Conservation (phyloP, 2,329 filamentous ascomycete species). For the Fusarium domesticum region DNA sequence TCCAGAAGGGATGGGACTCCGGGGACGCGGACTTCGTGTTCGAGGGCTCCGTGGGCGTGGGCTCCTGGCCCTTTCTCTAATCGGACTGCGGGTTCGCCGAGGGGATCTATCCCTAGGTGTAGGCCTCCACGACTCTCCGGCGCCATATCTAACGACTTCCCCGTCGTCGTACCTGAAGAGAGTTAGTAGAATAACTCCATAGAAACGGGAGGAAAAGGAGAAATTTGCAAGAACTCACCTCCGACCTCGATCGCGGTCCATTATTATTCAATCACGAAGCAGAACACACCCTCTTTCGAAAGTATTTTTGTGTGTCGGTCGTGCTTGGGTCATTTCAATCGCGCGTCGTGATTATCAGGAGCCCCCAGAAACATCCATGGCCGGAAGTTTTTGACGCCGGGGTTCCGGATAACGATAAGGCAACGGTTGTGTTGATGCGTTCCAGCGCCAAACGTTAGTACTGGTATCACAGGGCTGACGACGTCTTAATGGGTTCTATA, state of each 20-base stretch:
- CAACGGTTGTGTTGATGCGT: background rate
- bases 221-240: constrained; percentile 31
- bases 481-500: no score
- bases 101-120: constrained; percentile 52
- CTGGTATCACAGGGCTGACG: no score
- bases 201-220: constrained; percentile 5
- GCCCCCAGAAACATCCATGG: background rate
- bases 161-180: constrained; percentile 55
- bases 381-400: constrained; percentile 20
- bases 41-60: constrained; percentile 35
- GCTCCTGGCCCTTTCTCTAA: constrained; percentile 32
- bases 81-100: constrained; percentile 33
- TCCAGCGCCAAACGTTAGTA: no score
- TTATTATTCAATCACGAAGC: constrained; percentile 13
- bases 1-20: constrained; percentile 37
- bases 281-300: constrained; percentile 5
- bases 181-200: constrained; percentile 10
- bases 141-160: constrained; percentile 60
- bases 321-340: background rate
- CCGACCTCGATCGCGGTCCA: constrained; percentile 40
- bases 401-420: background rate
- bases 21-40: constrained; percentile 39
- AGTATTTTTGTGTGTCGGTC: constrained; percentile 1
- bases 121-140: constrained; percentile 59
- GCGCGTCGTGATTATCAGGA: constrained; percentile 5